Base-by-base conservation (phyloP, 257 asterid species). In the Capsicum pubescens region DNA sequence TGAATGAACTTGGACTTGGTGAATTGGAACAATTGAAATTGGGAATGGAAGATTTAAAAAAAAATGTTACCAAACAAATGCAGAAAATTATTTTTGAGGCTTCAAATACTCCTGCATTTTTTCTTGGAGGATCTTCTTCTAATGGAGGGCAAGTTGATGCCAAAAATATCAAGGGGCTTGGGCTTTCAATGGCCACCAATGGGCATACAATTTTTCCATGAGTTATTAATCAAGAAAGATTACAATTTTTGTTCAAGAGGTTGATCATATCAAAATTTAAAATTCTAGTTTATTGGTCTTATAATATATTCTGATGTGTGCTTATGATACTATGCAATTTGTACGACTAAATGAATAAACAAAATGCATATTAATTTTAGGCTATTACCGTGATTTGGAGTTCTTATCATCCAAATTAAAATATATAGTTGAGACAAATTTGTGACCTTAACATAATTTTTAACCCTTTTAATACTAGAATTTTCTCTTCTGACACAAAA, bases 1-100 rank as follows among this genome's bases (percentile, higher is more conserved):
- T 88, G 48, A 19, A 54, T 55, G 86, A 83, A 44, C 85, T 89
- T 46, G 84, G 85, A 3, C 6, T 76, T 64, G 80, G 42, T 46
- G 88, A 90, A 78, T 88, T 90, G 72, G 92, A 85, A 67, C 91
- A 86, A 46, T 26, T 87, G 83, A 87, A 85, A 84, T 86, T 39
- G 32, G 92, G 88, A 16, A 87, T 90, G 90, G 93, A 90, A 36
- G 90, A 89, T 79, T 76, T 89, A 42, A 89, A 87, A 74, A 86
- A 63, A 79, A 84, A 81, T 32, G 84, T 84, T 35, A 83, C 58
- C 1, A 78, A 81, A 35, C 88, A 87, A 60, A 86, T 76, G 5
- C 87, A 85, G 72, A 89, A 85, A 80, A 7, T 86, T 36, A 83
- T 87, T 8, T 5, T 59, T 61, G 84, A 64, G 83, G 88, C 88